Conservation (phyloP, 1,284 basidiomycete species). For the Cystobasidiaceae sp. region DNA sequence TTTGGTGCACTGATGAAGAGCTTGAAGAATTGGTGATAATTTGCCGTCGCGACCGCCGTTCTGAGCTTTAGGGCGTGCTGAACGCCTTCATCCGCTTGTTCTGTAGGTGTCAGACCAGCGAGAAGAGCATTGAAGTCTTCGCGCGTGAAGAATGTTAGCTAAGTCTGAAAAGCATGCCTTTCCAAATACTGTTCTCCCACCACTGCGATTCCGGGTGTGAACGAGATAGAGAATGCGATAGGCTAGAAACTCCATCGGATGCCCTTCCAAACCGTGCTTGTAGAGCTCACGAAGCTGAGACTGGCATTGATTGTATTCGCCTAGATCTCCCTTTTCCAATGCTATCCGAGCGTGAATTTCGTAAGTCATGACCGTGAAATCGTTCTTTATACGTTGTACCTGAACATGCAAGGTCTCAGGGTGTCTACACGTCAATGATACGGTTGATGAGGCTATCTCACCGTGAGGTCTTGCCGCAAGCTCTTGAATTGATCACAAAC, state of each 20-base stretch:
- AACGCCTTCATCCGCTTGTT: constrained; percentile 74
- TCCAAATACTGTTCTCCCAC: constrained; percentile 52
- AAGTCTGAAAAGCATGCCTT: not conserved
- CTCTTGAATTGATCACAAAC: constrained; percentile 97
- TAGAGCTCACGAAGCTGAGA: constrained; percentile 84
- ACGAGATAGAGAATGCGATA: constrained; percentile 95
- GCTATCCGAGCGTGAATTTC: constrained; percentile 98
- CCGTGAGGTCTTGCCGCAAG: constrained; percentile 92
- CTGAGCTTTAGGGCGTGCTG: constrained; percentile 85
- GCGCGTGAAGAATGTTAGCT: no score
- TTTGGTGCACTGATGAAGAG: constrained; percentile 81
- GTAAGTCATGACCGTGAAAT: constrained; percentile 95
- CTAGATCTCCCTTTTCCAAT: constrained; percentile 87
- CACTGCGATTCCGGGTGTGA: constrained; percentile 88
- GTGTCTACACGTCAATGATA: no score
- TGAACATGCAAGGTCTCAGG: constrained; percentile 48
- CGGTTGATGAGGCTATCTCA: no score
- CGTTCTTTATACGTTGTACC: constrained; percentile 99
- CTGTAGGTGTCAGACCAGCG: constrained; percentile 85
- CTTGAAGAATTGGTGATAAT: constrained; percentile 87
- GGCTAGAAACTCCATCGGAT: constrained; percentile 89
- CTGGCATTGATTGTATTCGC: constrained; percentile 99
- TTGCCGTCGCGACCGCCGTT: constrained; percentile 80
- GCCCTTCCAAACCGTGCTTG: constrained; percentile 83
- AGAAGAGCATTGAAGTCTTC: constrained; percentile 95